These are phyloP conservation scores for Anthostomella pinea DNA, from an alignment of 2,329 filamentous ascomycete species.

Conservation along the genomic window DNA sequence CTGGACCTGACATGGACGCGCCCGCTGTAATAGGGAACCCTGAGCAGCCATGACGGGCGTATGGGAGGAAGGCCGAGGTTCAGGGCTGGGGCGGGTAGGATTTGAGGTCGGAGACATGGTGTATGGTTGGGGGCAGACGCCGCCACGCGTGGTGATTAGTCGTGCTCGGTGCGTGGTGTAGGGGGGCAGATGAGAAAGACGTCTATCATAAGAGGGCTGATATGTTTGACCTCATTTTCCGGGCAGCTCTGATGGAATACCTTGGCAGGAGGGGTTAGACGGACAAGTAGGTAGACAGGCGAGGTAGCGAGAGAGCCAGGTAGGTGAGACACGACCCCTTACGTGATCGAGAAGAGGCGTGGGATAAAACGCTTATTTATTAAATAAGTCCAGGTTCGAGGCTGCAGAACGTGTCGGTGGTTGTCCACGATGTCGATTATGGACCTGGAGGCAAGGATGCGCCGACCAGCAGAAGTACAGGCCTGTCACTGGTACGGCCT, in stretches of 20 bases:
- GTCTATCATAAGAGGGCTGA: constrained; percentile 30
- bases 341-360: constrained; percentile 19
- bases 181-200: constrained; percentile 21
- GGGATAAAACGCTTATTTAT: constrained; percentile 24
- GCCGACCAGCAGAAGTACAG: constrained; percentile 30
- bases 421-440: constrained; percentile 29
- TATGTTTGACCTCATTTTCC: constrained; percentile 32
- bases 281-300: constrained; percentile 8
- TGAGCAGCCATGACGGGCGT: constrained; percentile 43
- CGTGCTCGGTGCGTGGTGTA: constrained; percentile 11
- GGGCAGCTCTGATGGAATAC: constrained; percentile 23
- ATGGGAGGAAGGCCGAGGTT: constrained; percentile 27
- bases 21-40: constrained; percentile 38
- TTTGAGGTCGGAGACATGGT: constrained; percentile 35
- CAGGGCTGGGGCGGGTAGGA: constrained; percentile 29
- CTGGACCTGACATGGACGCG: constrained; percentile 47
- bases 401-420: constrained; percentile 30
- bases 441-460: constrained; percentile 29
- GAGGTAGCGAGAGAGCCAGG: constrained; percentile 20
- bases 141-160: constrained; percentile 20
- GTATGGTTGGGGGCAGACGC: constrained; percentile 25
- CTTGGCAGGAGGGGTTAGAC: constrained; percentile 16
- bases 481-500: constrained; percentile 31
- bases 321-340: constrained; percentile 22
- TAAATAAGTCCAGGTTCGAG: constrained; percentile 27